Evolutionary conservation across 2,329 filamentous ascomycete species (phyloP).

Genomic region (Ophiostoma novo-ulmi): DNA sequence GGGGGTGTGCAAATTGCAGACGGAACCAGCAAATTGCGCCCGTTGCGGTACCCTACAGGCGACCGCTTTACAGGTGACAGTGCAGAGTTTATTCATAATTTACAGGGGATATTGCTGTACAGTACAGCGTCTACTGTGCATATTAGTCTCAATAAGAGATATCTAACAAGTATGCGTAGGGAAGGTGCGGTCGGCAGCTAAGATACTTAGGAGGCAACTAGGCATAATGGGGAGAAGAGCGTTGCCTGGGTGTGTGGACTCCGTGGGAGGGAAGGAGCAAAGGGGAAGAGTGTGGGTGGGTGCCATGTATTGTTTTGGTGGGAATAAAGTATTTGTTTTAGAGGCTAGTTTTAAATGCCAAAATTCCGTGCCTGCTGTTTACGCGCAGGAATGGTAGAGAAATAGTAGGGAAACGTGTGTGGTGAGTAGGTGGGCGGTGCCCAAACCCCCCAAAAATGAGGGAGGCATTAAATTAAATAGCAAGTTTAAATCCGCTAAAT

Average conservation of each 20-base stretch:
- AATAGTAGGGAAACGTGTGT: slow-evolving; percentile 17
- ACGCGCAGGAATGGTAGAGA: slow-evolving; percentile 6
- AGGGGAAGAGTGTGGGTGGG: slow-evolving; percentile 25
- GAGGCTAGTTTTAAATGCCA: neutral
- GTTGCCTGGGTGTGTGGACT: slow-evolving; percentile 17
- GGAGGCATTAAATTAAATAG: neutral
- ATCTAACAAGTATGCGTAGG: neutral
- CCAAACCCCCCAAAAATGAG: slow-evolving; percentile 27
- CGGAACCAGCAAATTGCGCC: neutral
- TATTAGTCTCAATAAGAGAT: neutral
- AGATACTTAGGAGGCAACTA: neutral
- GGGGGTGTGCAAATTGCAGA: slow-evolving; percentile 27
- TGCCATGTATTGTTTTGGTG: slow-evolving; percentile 11
- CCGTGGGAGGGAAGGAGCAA: neutral
- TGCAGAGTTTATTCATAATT: neutral
- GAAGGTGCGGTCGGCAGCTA: neutral
- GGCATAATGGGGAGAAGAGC: neutral
- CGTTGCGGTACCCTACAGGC: neutral
- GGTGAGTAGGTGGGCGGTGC: slow-evolving; percentile 31
- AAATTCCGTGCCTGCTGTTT: neutral
- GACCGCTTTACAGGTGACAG: neutral
- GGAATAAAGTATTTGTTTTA: neutral
- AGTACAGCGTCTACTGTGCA: slow-evolving; percentile 3
- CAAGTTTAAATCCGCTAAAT: slow-evolving; percentile 20
- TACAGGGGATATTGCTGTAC: neutral